A percentile compares a stretch with the other conserved stretches of the same genome.
Evolutionary conservation across 1,284 basidiomycete species (phyloP).

Genomic region (Stygiomarasmius scandens): DNA sequence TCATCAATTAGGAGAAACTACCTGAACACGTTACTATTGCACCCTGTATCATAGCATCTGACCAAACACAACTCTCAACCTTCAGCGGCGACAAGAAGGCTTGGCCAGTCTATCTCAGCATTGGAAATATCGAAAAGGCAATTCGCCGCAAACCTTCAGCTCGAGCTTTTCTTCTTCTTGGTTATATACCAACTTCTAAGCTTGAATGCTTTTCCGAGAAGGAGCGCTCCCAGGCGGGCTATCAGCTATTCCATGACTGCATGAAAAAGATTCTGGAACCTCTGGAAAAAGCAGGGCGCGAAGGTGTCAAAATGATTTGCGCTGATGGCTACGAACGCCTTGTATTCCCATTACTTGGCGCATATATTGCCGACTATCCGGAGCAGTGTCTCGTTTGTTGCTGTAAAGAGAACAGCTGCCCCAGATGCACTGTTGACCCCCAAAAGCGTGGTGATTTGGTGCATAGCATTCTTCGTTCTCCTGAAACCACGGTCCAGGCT

Average conservation of each 20-base stretch:
- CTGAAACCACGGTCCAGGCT: neutral
- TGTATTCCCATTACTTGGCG: conserved; percentile 1
- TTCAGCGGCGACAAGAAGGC: conserved; percentile 40
- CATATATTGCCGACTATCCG: conserved; percentile 35
- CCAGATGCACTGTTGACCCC: conserved; percentile 14
- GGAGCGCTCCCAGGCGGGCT: conserved; percentile 17
- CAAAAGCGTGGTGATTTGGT: conserved; percentile 11
- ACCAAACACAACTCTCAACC: conserved; percentile 40
- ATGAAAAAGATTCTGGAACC: conserved; percentile 29
- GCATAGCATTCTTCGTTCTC: neutral
- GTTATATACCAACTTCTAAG: conserved; percentile 43
- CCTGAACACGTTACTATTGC: conserved; percentile 32
- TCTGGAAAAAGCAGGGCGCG: conserved; percentile 26
- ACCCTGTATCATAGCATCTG: conserved; percentile 39
- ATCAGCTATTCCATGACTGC: conserved; percentile 29
- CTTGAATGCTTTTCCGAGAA: conserved; percentile 36
- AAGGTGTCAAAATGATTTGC: conserved; percentile 29
- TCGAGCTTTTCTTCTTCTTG: conserved; percentile 37
- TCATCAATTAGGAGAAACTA: conserved; percentile 19
- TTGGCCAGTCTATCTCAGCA: conserved; percentile 38
- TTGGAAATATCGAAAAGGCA: conserved; percentile 40
- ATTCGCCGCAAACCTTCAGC: conserved; percentile 28
- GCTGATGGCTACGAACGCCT: too few relatives aligned
- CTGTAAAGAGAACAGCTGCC: conserved; percentile 21
- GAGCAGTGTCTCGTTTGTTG: conserved; percentile 31